Evolutionary conservation across 2,329 filamentous ascomycete species (phyloP).

Genomic region (Diplodia seriata): DNA sequence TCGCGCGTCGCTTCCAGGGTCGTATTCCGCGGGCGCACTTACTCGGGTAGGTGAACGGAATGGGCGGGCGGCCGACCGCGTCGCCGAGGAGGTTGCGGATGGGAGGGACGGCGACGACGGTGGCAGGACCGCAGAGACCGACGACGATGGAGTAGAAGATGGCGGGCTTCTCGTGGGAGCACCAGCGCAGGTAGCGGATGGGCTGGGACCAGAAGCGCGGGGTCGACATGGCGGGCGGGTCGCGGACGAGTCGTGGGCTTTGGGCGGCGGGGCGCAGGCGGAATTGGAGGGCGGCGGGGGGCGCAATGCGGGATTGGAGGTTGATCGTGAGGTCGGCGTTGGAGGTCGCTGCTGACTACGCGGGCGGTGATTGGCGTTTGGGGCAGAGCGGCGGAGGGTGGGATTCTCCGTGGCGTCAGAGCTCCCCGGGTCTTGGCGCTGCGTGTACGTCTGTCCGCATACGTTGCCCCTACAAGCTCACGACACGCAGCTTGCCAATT

Average conservation of each 20-base stretch:
- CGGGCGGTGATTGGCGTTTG: slow-evolving; percentile 23
- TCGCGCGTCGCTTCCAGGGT: not conserved
- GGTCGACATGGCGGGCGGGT: slow-evolving; percentile 64
- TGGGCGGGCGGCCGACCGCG: slow-evolving; percentile 66
- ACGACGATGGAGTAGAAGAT: slow-evolving; percentile 87
- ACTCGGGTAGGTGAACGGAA: slow-evolving; percentile 95
- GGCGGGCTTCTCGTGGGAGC: slow-evolving; percentile 84
- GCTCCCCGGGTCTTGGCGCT: slow-evolving; percentile 42
- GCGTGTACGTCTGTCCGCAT: slow-evolving; percentile 37
- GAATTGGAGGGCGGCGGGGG: slow-evolving; percentile 4
- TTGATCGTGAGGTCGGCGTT: slow-evolving; percentile 6
- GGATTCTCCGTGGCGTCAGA: slow-evolving; percentile 31
- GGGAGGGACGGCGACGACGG: slow-evolving; percentile 74
- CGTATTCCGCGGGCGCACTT: slow-evolving; percentile 53
- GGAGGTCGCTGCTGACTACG: slow-evolving; percentile 20
- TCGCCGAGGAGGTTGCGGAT: slow-evolving; percentile 76
- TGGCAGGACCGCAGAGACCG: slow-evolving; percentile 73
- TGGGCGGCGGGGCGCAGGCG: slow-evolving; percentile 1
- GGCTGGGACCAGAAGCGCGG: slow-evolving; percentile 86
- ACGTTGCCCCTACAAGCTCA: slow-evolving; percentile 46
- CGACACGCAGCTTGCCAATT: slow-evolving; percentile 33
- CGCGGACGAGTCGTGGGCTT: not conserved
- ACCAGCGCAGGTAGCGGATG: slow-evolving; percentile 85
- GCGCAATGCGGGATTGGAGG: slow-evolving; percentile 6
- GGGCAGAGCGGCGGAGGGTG: slow-evolving; percentile 18